phyloP scores from a whole-genome alignment of 2,329 filamentous ascomycete genomes.

The Rosellinia necatrix region DNA sequence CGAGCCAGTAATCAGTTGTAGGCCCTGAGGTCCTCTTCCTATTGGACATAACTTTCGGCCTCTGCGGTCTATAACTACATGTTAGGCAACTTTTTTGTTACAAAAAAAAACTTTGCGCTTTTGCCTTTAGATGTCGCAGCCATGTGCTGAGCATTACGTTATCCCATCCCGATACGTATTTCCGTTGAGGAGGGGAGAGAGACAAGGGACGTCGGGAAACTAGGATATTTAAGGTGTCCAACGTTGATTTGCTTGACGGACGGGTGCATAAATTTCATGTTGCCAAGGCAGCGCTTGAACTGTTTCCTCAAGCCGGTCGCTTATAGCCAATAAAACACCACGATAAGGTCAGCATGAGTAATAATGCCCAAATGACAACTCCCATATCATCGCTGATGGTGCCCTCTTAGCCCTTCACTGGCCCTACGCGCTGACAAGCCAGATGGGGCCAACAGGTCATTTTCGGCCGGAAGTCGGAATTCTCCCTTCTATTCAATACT shows the following conservation, averaged over 20 bases:
- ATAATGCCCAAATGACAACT: slow-evolving; percentile 19
- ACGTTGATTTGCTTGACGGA: slow-evolving; percentile 7
- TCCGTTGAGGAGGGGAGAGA: background rate
- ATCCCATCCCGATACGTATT: background rate
- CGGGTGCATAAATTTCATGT: slow-evolving; percentile 18
- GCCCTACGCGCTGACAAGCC: slow-evolving; percentile 7
- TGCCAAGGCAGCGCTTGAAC: slow-evolving; percentile 20
- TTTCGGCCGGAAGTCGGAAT: background rate
- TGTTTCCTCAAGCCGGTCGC: background rate
- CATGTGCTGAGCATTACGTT: slow-evolving; percentile 1
- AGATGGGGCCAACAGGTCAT: background rate
- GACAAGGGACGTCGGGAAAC: slow-evolving; percentile 14
- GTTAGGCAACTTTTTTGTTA: background rate
- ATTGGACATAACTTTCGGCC: background rate
- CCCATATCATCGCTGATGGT: slow-evolving; percentile 10
- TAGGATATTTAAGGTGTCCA: background rate
- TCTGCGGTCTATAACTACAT: background rate
- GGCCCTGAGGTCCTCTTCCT: slow-evolving; percentile 5
- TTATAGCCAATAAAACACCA: slow-evolving; percentile 11
- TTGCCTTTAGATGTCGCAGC: background rate
- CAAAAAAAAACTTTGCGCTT: background rate
- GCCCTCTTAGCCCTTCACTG: background rate
- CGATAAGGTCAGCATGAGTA: slow-evolving; percentile 16
- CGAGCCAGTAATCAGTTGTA: background rate
- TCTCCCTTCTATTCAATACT: too few species aligned